Evolutionary conservation across 352 stramenopile genomes (phyloP).

Genomic region (Pythium brachiatum): DNA sequence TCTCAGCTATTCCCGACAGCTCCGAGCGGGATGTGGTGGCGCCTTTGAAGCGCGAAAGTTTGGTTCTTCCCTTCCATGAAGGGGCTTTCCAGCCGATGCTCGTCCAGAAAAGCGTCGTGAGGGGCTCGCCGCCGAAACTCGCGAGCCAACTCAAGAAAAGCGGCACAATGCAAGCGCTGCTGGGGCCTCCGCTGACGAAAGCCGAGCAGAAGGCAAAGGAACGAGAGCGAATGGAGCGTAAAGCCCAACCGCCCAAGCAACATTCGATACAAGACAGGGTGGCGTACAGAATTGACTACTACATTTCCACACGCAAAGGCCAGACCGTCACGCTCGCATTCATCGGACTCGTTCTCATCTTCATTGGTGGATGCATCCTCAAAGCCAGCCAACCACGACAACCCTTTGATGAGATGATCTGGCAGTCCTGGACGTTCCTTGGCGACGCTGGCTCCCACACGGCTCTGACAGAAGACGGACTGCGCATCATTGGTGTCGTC

Average conservation of each 20-base stretch:
- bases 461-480: slow-evolving; percentile 27
- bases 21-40: slow-evolving; percentile 9
- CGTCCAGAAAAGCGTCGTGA: slow-evolving; percentile 3
- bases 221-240: slow-evolving; percentile 12
- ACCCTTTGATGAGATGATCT: slow-evolving; percentile 46
- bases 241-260: slow-evolving; percentile 18
- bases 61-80: slow-evolving; percentile 1
- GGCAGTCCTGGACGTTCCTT: slow-evolving; percentile 66
- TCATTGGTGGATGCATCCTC: slow-evolving; percentile 39
- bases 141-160: slow-evolving; percentile 6
- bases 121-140: background rate
- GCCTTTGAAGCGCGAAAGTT: slow-evolving; percentile 2
- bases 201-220: slow-evolving; percentile 18
- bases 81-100: slow-evolving; percentile 3
- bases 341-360: slow-evolving; percentile 44
- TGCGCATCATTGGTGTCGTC: slow-evolving; percentile 54
- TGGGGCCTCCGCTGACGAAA: background rate
- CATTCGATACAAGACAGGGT: slow-evolving; percentile 40
- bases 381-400: slow-evolving; percentile 30
- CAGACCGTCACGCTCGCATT: slow-evolving; percentile 48
- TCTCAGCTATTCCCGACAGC: no score
- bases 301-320: slow-evolving; percentile 58
- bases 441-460: slow-evolving; percentile 53
- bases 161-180: slow-evolving; percentile 6
- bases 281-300: slow-evolving; percentile 56